A percentile compares a stretch with the other conserved stretches of the same genome.
These are phyloP conservation scores for Neonectria faginata DNA, from an alignment of 2,329 filamentous ascomycete genomes.

Conservation along the genomic window DNA sequence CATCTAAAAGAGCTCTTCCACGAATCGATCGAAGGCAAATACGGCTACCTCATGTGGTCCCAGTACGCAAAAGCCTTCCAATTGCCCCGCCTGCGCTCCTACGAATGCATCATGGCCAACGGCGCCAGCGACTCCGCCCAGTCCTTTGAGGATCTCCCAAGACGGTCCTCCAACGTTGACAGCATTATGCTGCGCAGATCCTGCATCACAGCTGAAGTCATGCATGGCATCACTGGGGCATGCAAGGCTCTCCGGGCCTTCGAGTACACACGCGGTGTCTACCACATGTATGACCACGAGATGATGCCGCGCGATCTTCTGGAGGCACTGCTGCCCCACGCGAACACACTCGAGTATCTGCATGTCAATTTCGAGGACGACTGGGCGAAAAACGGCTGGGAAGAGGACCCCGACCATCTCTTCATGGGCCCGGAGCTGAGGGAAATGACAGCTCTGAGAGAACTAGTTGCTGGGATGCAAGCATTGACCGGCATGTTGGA, in stretches of 20 bases:
- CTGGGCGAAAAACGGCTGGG: constrained; percentile 6
- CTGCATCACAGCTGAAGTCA: neutral
- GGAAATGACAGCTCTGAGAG: constrained; percentile 8
- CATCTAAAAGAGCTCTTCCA: constrained; percentile 12
- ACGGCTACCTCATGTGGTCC: neutral
- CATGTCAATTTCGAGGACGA: constrained; percentile 24
- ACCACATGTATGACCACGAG: constrained; percentile 11
- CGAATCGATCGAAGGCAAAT: neutral
- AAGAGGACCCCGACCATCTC: neutral
- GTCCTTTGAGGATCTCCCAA: neutral
- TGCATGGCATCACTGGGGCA: neutral
- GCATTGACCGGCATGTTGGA: constrained; percentile 8
- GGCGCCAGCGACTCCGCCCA: neutral
- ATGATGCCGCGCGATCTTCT: constrained; percentile 22
- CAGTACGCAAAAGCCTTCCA: neutral
- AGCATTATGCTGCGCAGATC: constrained; percentile 13
- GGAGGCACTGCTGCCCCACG: constrained; percentile 17
- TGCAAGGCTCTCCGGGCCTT: constrained; percentile 20
- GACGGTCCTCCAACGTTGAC: constrained; percentile 7
- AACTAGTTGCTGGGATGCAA: constrained; percentile 8
- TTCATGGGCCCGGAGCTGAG: constrained; percentile 13
- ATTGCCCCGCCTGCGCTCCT: constrained; percentile 13
- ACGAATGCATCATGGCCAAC: constrained; percentile 10
- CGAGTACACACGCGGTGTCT: neutral
- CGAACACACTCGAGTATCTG: constrained; percentile 23